phyloP scores from a whole-genome alignment of 495 filamentous ascomycete genomes.

The Podospora sp. region DNA sequence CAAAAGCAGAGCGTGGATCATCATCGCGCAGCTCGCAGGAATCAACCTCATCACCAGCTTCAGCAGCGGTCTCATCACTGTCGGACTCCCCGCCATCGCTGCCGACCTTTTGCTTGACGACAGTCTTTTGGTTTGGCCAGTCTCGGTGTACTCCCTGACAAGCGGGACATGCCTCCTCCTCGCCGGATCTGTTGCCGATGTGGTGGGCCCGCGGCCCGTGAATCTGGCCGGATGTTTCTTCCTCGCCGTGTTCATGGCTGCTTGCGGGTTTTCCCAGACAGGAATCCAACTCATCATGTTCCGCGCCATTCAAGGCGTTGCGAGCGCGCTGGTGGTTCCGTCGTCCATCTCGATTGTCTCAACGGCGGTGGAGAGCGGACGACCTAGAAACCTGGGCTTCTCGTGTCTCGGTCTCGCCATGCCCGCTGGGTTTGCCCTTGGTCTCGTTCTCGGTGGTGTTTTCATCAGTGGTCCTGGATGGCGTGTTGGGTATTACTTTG shows the following conservation, averaged over 20 bases:
- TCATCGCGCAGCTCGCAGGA: too few relatives aligned
- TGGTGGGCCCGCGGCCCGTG: conserved; percentile 50
- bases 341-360: conserved; percentile 54
- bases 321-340: conserved; percentile 55
- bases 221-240: conserved; percentile 50
- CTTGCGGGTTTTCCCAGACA: conserved; percentile 46
- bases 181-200: conserved; percentile 55
- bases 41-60: not conserved
- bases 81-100: conserved; percentile 49
- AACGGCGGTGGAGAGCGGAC: conserved; percentile 32
- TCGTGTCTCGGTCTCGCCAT: conserved; percentile 52
- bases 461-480: conserved; percentile 42
- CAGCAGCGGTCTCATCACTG: conserved; percentile 30
- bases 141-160: conserved; percentile 49
- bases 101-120: conserved; percentile 37
- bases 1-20: too few relatives aligned
- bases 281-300: conserved; percentile 55
- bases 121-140: conserved; percentile 50
- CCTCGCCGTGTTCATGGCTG: conserved; percentile 47
- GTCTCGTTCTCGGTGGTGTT: conserved; percentile 57
- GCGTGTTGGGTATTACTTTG: conserved; percentile 26
- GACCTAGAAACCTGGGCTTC: conserved; percentile 55
- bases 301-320: conserved; percentile 53
- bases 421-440: conserved; percentile 56
- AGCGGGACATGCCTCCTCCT: conserved; percentile 51